Conservation (phyloP, 805 yeast genomes). For the Candida boleticola region DNA sequence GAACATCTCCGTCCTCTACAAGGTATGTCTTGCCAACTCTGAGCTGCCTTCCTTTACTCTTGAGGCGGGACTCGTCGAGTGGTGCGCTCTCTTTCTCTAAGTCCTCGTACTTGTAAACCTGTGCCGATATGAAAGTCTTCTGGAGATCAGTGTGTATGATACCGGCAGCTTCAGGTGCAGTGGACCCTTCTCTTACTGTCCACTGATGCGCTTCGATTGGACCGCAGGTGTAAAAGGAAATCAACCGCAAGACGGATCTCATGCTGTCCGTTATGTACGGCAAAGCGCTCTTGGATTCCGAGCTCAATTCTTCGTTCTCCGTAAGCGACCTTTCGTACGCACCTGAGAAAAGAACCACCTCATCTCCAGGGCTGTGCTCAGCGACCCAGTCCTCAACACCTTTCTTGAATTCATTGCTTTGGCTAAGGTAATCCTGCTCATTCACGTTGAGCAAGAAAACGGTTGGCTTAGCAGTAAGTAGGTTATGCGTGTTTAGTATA, state of each 20-base stretch:
- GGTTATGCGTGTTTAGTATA: conserved; percentile 65
- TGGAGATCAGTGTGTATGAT: conserved; percentile 83
- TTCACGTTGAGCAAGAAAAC: conserved; percentile 73
- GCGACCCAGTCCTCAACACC: conserved; percentile 65
- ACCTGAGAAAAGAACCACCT: conserved; percentile 42
- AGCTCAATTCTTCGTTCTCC: conserved; percentile 18
- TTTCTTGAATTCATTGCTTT: conserved; percentile 48
- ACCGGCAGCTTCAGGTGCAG: conserved; percentile 89
- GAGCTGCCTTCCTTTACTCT: conserved; percentile 56
- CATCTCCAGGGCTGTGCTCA: conserved; percentile 59
- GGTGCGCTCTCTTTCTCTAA: conserved; percentile 38
- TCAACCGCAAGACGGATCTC: conserved; percentile 66
- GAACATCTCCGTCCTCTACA: conserved; percentile 83
- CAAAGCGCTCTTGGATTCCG: conserved; percentile 46
- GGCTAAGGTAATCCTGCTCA: conserved; percentile 60
- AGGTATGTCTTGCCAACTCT: conserved; percentile 75
- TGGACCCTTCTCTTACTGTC: conserved; percentile 73
- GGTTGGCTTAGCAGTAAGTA: conserved; percentile 88
- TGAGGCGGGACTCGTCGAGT: conserved; percentile 51
- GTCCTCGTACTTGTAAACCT: conserved; percentile 68
- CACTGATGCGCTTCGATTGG: conserved; percentile 83
- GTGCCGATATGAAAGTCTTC: conserved; percentile 77
- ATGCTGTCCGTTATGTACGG: conserved; percentile 63
- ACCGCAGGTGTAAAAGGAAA: conserved; percentile 87
- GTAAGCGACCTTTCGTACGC: conserved; percentile 42